Conservation (phyloP, 176 grass and related monocot species). For the Sorghum bicolor region Sorghum_bicolor_NCBIv3 NC_012871.2:69660001-69660500, state of each 20-base stretch:
- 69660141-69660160: constrained; percentile 44
- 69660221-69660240: constrained; percentile 54
- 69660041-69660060: constrained; percentile 38
- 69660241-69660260: neutral
- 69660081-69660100: constrained; percentile 46
- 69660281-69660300: constrained; percentile 39
- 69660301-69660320: constrained; percentile 46
- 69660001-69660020: constrained; percentile 42
- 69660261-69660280: constrained; percentile 40
- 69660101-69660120: constrained; percentile 46
- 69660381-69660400: neutral
- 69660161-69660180: constrained; percentile 49
- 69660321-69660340: constrained; percentile 39
- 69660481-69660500: neutral
- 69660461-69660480: neutral
- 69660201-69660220: constrained; percentile 41
- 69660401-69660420: neutral
- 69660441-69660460: too few relatives aligned
- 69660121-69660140: constrained; percentile 37
- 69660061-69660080: constrained; percentile 41
- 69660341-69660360: constrained; percentile 45
- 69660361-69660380: neutral
- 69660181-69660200: constrained; percentile 71
- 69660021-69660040: constrained; percentile 39
- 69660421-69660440: neutral